phyloP scores from a whole-genome alignment of 2,329 filamentous ascomycete species.

The Colletotrichum viniferum region DNA sequence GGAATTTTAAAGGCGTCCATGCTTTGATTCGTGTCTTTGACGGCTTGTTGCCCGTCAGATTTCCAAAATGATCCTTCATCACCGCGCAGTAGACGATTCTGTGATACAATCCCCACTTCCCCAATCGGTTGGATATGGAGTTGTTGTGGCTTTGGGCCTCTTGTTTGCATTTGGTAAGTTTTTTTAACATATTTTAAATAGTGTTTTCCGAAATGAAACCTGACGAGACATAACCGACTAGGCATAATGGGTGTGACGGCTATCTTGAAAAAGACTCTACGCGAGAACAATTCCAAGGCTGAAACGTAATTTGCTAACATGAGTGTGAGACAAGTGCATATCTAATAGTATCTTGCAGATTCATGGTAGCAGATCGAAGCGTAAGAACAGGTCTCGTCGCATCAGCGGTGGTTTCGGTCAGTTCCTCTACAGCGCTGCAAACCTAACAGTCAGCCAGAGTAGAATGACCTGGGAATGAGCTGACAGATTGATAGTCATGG shows the following conservation, averaged over 20 bases:
- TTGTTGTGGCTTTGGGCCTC: not conserved
- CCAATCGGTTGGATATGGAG: not conserved
- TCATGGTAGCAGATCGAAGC: constrained; percentile 57
- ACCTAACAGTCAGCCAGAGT: not conserved
- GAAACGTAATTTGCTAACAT: constrained; percentile 41
- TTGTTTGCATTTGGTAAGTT: not conserved
- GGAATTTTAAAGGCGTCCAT: not conserved
- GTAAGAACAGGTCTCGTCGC: constrained; percentile 56
- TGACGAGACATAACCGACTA: constrained; percentile 37
- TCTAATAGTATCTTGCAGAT: constrained; percentile 29
- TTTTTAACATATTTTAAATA: not conserved
- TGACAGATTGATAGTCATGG: constrained; percentile 41
- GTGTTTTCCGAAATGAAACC: constrained; percentile 31
- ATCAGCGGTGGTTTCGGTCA: constrained; percentile 53
- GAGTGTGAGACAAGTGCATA: not conserved
- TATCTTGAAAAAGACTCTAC: constrained; percentile 50
- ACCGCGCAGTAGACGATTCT: not conserved
- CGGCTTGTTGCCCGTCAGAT: not conserved
- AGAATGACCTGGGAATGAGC: not conserved
- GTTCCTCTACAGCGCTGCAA: not conserved
- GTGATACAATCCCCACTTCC: constrained; percentile 5
- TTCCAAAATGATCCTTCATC: not conserved
- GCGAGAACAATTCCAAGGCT: constrained; percentile 56
- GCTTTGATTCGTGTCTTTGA: not conserved
- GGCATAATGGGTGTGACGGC: constrained; percentile 52